Conservation (phyloP, 345 rosid genomes). For the Populus deltoides region DNA sequence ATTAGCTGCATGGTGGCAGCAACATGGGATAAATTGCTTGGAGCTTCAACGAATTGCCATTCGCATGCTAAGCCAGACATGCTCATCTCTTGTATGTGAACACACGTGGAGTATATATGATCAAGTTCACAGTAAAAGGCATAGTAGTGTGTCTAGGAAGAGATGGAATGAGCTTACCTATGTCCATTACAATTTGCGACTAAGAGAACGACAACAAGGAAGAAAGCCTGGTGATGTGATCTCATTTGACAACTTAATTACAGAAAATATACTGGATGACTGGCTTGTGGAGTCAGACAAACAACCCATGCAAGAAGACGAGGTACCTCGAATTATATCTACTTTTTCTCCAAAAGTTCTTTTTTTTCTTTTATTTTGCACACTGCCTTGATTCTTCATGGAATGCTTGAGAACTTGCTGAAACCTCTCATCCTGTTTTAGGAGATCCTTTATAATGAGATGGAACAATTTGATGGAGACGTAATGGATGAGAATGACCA, state of each 20-base stretch:
- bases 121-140: slow-evolving; percentile 52
- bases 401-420: slow-evolving; percentile 3
- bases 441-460: slow-evolving; percentile 48
- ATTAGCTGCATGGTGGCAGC: slow-evolving; percentile 87
- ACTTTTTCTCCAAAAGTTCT: background rate
- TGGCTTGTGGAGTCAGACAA: slow-evolving; percentile 60
- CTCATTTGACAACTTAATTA: slow-evolving; percentile 45
- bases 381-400: slow-evolving; percentile 2
- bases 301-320: slow-evolving; percentile 45
- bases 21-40: slow-evolving; percentile 74
- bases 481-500: slow-evolving; percentile 45
- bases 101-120: slow-evolving; percentile 71
- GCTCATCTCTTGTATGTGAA: slow-evolving; percentile 74
- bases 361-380: background rate
- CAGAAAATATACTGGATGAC: slow-evolving; percentile 54
- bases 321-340: slow-evolving; percentile 41
- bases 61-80: slow-evolving; percentile 81
- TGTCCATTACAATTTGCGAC: slow-evolving; percentile 74
- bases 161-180: slow-evolving; percentile 57
- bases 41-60: slow-evolving; percentile 83
- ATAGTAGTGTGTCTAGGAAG: slow-evolving; percentile 48
- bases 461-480: slow-evolving; percentile 43
- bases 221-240: slow-evolving; percentile 38
- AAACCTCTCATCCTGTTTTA: slow-evolving; percentile 23
- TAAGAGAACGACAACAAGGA: slow-evolving; percentile 52